phyloP scores from a whole-genome alignment of 169 alveolate genomes.

The Eimeria zaria region DNA sequence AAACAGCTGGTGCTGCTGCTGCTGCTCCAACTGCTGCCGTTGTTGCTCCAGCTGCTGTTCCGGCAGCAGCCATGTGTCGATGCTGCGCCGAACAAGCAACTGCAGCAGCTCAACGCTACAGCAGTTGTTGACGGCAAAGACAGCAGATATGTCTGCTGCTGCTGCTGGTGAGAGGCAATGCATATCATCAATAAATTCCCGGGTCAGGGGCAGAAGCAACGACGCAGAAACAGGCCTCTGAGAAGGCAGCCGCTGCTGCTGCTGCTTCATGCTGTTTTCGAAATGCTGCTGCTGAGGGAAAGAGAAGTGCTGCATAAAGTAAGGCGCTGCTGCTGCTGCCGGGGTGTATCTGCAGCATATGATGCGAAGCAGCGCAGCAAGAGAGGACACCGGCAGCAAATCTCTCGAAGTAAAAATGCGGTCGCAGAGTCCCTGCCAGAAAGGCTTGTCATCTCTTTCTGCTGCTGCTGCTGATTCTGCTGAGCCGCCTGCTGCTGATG shows the following conservation, averaged over 20 bases:
- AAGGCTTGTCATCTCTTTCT: slow-evolving; percentile 34
- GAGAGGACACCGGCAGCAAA: slow-evolving; percentile 41
- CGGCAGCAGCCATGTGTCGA: slow-evolving; percentile 47
- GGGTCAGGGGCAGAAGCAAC: slow-evolving; percentile 27
- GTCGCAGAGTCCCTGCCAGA: slow-evolving; percentile 55
- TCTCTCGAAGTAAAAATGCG: slow-evolving; percentile 16
- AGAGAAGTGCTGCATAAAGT: slow-evolving; percentile 56
- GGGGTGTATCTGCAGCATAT: slow-evolving; percentile 56
- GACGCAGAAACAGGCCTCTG: slow-evolving; percentile 44
- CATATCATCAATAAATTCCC: slow-evolving; percentile 41
- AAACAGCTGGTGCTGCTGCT: slow-evolving; percentile 53
- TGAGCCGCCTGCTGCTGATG: slow-evolving; percentile 26
- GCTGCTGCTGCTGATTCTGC: slow-evolving; percentile 46
- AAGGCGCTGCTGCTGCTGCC: slow-evolving; percentile 43
- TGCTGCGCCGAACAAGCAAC: slow-evolving; percentile 61
- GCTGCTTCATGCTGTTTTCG: slow-evolving; percentile 34
- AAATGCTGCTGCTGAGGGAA: background rate
- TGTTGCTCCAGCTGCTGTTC: slow-evolving; percentile 7
- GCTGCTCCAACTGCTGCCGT: slow-evolving; percentile 19
- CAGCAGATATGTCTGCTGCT: slow-evolving; percentile 46
- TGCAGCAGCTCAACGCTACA: slow-evolving; percentile 67
- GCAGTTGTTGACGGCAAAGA: slow-evolving; percentile 37
- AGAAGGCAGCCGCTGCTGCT: slow-evolving; percentile 65
- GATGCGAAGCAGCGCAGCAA: slow-evolving; percentile 40
- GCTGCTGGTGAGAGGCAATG: slow-evolving; percentile 52